phyloP scores from a whole-genome alignment of 208 protist genomes.

The Leishmania turanica region DNA sequence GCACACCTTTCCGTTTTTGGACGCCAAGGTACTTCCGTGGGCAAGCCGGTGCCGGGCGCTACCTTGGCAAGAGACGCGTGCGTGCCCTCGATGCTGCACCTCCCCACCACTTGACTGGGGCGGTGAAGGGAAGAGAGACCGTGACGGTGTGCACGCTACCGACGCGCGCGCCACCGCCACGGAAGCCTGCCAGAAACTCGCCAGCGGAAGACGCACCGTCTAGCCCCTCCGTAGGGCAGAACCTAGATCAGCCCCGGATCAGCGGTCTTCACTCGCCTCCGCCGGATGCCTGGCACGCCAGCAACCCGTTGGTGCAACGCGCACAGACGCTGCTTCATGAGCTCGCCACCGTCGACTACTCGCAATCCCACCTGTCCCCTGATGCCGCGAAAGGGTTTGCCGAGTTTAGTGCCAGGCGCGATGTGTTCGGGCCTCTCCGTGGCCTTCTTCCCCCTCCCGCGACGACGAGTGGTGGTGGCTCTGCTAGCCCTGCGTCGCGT shows the following conservation, averaged over 20 bases:
- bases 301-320: constrained; percentile 2
- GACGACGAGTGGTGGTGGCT: not conserved
- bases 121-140: not conserved
- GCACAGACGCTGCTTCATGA: constrained; percentile 14
- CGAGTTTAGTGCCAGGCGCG: constrained; percentile 17
- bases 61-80: constrained; percentile 5
- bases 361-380: not conserved
- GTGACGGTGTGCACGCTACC: not conserved
- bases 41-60: not conserved
- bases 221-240: not conserved
- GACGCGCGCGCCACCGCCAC: not conserved
- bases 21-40: constrained; percentile 49
- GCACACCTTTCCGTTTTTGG: constrained; percentile 36
- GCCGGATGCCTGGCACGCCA: not conserved
- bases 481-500: not conserved
- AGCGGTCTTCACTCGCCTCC: not conserved
- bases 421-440: constrained; percentile 37
- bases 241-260: not conserved
- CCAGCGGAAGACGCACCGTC: not conserved
- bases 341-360: not conserved
- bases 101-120: not conserved
- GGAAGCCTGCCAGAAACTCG: not conserved
- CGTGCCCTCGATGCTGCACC: not conserved
- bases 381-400: constrained; percentile 9
- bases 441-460: constrained; percentile 18